These are phyloP conservation scores for Polygonum maritimum DNA, from an alignment of 148 eudicot genomes.

Conservation along the genomic window DNA sequence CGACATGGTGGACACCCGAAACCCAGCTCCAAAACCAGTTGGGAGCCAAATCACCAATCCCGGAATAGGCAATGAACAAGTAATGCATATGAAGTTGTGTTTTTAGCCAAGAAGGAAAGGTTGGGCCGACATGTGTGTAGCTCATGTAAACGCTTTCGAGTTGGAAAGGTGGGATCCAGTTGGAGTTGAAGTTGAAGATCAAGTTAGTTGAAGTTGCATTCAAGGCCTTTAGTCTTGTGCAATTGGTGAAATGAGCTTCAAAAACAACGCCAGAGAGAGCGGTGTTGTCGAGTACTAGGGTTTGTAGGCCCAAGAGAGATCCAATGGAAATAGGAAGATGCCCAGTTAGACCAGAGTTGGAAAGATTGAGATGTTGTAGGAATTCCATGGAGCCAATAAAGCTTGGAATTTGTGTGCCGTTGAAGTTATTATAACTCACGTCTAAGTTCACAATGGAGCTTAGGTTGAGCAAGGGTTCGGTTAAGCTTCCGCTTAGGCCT, in stretches of 20 bases:
- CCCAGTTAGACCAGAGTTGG: slow-evolving; percentile 11
- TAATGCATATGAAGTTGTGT: slow-evolving; percentile 9
- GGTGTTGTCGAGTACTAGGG: slow-evolving; percentile 5
- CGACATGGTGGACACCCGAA: not conserved
- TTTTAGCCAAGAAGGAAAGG: slow-evolving; percentile 21
- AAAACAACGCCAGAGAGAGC: slow-evolving; percentile 9
- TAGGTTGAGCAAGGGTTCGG: slow-evolving; percentile 20
- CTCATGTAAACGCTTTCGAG: slow-evolving; percentile 8
- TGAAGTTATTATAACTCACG: slow-evolving; percentile 25
- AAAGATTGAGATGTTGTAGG: slow-evolving; percentile 24
- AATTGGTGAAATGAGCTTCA: slow-evolving; percentile 15
- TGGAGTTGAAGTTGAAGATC: slow-evolving; percentile 14
- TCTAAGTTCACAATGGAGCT: slow-evolving; percentile 21
- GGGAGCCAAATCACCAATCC: slow-evolving; percentile 12
- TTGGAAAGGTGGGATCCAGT: slow-evolving; percentile 30
- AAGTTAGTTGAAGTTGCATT: slow-evolving; percentile 6
- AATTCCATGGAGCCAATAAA: slow-evolving; percentile 22
- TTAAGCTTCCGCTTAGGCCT: slow-evolving; percentile 11
- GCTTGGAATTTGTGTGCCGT: slow-evolving; percentile 17
- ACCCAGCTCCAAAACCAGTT: slow-evolving; percentile 14
- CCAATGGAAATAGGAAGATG: slow-evolving; percentile 13
- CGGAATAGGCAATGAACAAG: slow-evolving; percentile 15
- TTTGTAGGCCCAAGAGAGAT: slow-evolving; percentile 10
- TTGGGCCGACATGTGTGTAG: slow-evolving; percentile 12
- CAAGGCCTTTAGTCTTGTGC: slow-evolving; percentile 14